These are phyloP conservation scores for Tylopilus felleus DNA, from an alignment of 768 basidiomycete genomes.

Conservation along the genomic window DNA sequence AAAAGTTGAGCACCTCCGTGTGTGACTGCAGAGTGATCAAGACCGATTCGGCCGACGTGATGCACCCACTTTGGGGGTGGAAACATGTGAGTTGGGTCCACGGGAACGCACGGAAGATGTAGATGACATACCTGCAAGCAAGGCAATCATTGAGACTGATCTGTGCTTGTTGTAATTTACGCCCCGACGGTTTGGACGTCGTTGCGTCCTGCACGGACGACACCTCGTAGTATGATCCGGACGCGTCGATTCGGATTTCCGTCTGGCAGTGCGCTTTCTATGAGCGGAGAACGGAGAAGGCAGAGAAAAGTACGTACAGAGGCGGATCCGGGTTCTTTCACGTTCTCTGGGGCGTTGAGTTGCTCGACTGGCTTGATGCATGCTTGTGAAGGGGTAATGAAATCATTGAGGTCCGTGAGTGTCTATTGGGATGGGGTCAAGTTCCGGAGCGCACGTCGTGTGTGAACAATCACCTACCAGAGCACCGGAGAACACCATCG, in stretches of 20 bases:
- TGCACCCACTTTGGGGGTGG: slow-evolving; percentile 73
- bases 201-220: slow-evolving; percentile 24
- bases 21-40: slow-evolving; percentile 96
- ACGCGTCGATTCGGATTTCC: slow-evolving; percentile 84
- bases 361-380: slow-evolving; percentile 93
- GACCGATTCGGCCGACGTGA: slow-evolving; percentile 97
- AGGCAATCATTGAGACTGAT: slow-evolving; percentile 97
- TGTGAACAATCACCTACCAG: slow-evolving; percentile 45
- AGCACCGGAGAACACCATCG: slow-evolving; percentile 86
- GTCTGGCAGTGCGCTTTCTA: slow-evolving; percentile 50
- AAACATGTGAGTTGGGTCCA: slow-evolving; percentile 9
- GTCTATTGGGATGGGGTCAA: slow-evolving; percentile 48
- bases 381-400: slow-evolving; percentile 92
- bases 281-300: not conserved
- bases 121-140: slow-evolving; percentile 80
- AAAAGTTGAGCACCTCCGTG: slow-evolving; percentile 81
- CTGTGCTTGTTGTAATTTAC: slow-evolving; percentile 88
- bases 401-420: slow-evolving; percentile 93
- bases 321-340: slow-evolving; percentile 40
- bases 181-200: slow-evolving; percentile 28
- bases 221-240: slow-evolving; percentile 87
- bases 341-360: slow-evolving; percentile 40
- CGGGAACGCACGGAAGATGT: not conserved
- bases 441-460: not conserved
- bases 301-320: slow-evolving; percentile 32